Base-by-base conservation (phyloP, 1,139 yeast genomes). In the Pichia sp. region DNA sequence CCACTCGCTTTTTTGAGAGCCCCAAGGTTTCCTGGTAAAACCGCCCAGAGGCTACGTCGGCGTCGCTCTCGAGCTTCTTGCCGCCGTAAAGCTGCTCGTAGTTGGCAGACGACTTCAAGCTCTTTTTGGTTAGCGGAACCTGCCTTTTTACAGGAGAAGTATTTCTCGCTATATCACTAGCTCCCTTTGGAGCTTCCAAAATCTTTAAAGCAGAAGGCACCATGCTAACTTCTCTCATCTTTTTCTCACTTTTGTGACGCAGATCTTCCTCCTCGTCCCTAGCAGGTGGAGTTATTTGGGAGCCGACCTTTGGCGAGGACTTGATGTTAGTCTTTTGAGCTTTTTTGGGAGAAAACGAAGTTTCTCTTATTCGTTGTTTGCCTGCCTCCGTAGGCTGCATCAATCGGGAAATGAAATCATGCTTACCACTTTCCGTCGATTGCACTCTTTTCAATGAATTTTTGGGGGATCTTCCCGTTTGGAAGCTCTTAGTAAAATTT, bases 351-450 rank as follows among this genome's bases (percentile, higher is more conserved):
- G 53, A 42, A 3, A 47, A 12, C 5, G 46, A 20, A 8, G 34
- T 12, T 6, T 40, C 24, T 20, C 47, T 12, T 10, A 36, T 48
- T 5, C 50, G 40, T 14, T 49, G 41, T 16, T 31, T 42, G 50
- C 75, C 71, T 2, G 74, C 65, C 45, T 65, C 67, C 0, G 75
- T 72, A 0, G 75, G 75, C 16, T 68, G 70, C 66, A 67, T 67
- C 40, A 73, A 58, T 30, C 75, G 61, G 1, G 67, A 55, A 6
- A 70, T 24, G 27, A 46, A 29, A 16, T 46, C 24, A 46, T 20
- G 17, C n/a, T 53, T 52, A n/a, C 29, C 16, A 5, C 46, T 33
- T 10, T 42, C 53, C n/a, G 38, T 6, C 8, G 29, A 9, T 29
- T 27, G 16, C 2, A 14, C 46, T 38, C 31, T 31, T 31, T 36